Base-by-base conservation (phyloP, 345 rosid species). In the Viola odorata region DNA sequence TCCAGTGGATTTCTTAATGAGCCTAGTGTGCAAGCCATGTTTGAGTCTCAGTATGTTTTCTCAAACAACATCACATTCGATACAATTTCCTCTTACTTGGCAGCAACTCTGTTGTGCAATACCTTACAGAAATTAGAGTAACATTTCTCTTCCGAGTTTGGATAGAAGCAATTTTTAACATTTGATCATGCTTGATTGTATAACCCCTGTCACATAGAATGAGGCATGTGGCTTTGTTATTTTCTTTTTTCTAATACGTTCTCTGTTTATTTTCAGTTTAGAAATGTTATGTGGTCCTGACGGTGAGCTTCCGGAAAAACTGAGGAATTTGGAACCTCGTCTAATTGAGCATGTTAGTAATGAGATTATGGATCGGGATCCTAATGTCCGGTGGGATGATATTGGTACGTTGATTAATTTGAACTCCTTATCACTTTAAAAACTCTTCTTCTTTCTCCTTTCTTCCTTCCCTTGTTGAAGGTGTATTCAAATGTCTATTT, bases 351-450 rank as follows among this genome's bases (percentile, higher is more conserved):
- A 94, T 65, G 85, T 94, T 64, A 87, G 99, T 80, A 94, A 94
- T 65, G 99, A 94, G 75, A 89, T 94, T 63, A 94, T 94, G 97
- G 96, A 90, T 75, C 78, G 89, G 62, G 96, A 94, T 79, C 96
- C 95, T 56, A 82, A 90, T 69, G 99, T 92, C 56, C 96, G 86
- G 40, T 94, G 97, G 99, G 82, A 84, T 73, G 99, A 94, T 69
- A 94, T 94, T 63, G 99, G 99, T 94, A 90, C 62, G 37, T 57
- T 50, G 47, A 41, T 63, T 65, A 39, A 73, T 62, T 58, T 32
- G 62, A 65, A 57, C 53, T 56, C 50, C 53, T 5, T 61, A 42
- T 45, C 53, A 38, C 32, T 23, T 23, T 23, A 23, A 23, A 23
- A 23, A 23, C 32, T 23, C 32, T 23, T 23, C 32, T 23, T 23